A percentile compares a stretch with the other conserved stretches of the same genome.
Evolutionary conservation across 352 stramenopile species (phyloP).

Genomic region (Phytophthora crassamura): DNA sequence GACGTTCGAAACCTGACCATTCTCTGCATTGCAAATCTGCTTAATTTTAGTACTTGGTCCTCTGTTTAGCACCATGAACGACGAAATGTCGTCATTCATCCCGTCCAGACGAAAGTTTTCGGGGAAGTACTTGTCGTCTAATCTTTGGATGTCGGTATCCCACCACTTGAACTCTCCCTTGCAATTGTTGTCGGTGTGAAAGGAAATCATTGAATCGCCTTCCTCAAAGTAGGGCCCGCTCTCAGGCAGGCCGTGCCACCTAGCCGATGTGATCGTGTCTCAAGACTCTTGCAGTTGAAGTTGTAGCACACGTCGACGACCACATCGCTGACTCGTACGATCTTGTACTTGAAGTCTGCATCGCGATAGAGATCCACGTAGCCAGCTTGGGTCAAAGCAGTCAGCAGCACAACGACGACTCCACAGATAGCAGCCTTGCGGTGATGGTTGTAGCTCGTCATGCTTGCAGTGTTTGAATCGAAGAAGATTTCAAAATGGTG

Average conservation of each 20-base stretch:
- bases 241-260: conserved; percentile 18
- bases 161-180: not conserved
- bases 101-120: conserved; percentile 17
- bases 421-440: too few species aligned
- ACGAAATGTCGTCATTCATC: conserved; percentile 24
- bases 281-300: conserved; percentile 8
- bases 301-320: conserved; percentile 13
- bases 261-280: conserved; percentile 21
- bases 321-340: conserved; percentile 13
- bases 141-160: conserved; percentile 13
- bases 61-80: conserved; percentile 13
- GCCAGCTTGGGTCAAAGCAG: not conserved
- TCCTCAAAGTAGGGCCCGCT: conserved; percentile 3
- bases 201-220: conserved; percentile 8
- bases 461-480: too few species aligned
- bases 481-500: not conserved
- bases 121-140: conserved; percentile 14
- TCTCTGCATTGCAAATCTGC: too few species aligned
- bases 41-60: not conserved
- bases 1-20: too few species aligned
- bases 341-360: conserved; percentile 12
- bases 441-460: too few species aligned
- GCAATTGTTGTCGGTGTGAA: conserved; percentile 12
- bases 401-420: not conserved
- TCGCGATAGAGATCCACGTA: conserved; percentile 18